Percentiles rank a stretch among this genome's conserved stretches.
phyloP scores from a whole-genome alignment of 2,329 filamentous ascomycete genomes.

The Pseudocercospora fuligena region DNA sequence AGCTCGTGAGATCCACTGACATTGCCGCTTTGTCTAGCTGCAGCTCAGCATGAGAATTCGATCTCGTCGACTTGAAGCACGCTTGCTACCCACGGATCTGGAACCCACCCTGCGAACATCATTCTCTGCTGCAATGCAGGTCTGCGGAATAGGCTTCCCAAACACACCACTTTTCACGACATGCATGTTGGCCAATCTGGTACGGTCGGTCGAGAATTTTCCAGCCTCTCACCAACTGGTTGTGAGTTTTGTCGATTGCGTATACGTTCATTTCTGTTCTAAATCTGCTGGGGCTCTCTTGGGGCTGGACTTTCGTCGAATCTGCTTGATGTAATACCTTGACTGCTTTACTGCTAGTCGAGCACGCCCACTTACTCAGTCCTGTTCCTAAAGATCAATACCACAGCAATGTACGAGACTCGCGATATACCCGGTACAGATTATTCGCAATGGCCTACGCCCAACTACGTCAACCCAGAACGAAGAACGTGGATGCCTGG shows the following conservation, averaged over 20 bases:
- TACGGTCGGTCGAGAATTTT: background rate
- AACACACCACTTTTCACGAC: background rate
- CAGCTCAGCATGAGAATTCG: background rate
- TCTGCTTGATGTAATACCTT: background rate
- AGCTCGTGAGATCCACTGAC: background rate
- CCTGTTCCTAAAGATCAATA: background rate
- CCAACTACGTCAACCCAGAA: slow-evolving; percentile 25
- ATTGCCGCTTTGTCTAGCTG: background rate
- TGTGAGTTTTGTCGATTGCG: background rate
- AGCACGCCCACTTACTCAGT: background rate
- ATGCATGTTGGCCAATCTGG: background rate
- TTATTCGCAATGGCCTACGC: slow-evolving; percentile 17
- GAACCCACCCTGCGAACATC: slow-evolving; percentile 3
- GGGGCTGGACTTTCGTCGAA: background rate
- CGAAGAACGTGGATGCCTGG: slow-evolving; percentile 33
- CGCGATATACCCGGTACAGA: background rate
- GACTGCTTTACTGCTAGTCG: background rate
- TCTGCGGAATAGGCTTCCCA: background rate
- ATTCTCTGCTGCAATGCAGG: slow-evolving; percentile 1
- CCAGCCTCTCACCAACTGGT: background rate
- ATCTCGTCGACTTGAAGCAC: background rate
- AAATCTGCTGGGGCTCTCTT: background rate
- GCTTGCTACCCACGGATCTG: background rate
- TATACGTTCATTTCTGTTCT: background rate
- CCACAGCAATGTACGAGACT: background rate